Evolutionary conservation across 768 basidiomycete species (phyloP).

Genomic region (Neoboletus subvelutipes): DNA sequence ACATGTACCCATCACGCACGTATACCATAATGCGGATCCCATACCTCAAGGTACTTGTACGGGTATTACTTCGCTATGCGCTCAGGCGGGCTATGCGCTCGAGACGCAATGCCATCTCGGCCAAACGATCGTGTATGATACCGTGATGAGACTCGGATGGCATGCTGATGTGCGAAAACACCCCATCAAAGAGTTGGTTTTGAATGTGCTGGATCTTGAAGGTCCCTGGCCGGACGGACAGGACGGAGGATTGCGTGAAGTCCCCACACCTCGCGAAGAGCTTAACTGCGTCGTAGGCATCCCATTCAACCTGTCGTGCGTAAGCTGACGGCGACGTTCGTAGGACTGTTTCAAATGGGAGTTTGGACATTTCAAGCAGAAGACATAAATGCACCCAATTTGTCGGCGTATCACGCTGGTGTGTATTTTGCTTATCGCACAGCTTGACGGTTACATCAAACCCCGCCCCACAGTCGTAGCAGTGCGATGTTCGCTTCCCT

Average conservation of each 20-base stretch:
- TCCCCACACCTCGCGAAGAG: slow-evolving; percentile 61
- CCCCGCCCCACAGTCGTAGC: neutral
- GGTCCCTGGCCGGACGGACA: slow-evolving; percentile 38
- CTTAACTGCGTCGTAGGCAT: slow-evolving; percentile 58
- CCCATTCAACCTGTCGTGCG: neutral
- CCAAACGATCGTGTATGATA: slow-evolving; percentile 63
- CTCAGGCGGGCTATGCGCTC: slow-evolving; percentile 64
- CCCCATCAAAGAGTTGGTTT: slow-evolving; percentile 53
- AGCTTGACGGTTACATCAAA: neutral
- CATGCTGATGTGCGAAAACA: slow-evolving; percentile 55
- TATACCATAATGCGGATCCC: slow-evolving; percentile 73
- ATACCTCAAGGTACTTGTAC: slow-evolving; percentile 61
- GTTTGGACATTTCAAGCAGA: slow-evolving; percentile 49
- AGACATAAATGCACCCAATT: neutral
- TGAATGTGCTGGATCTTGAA: slow-evolving; percentile 50
- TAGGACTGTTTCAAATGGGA: slow-evolving; percentile 83
- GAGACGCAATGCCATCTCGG: slow-evolving; percentile 66
- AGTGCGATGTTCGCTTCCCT: slow-evolving; percentile 1
- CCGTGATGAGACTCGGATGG: slow-evolving; percentile 63
- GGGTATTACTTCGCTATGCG: slow-evolving; percentile 50
- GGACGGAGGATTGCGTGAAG: slow-evolving; percentile 42
- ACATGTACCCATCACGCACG: slow-evolving; percentile 39
- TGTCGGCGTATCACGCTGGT: neutral
- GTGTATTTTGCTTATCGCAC: slow-evolving; percentile 1
- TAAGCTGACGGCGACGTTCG: slow-evolving; percentile 1